A percentile compares a stretch with the other conserved stretches of the same genome.
Evolutionary conservation across 805 yeast genomes (phyloP).

Genomic region (Starmera quercuum): DNA sequence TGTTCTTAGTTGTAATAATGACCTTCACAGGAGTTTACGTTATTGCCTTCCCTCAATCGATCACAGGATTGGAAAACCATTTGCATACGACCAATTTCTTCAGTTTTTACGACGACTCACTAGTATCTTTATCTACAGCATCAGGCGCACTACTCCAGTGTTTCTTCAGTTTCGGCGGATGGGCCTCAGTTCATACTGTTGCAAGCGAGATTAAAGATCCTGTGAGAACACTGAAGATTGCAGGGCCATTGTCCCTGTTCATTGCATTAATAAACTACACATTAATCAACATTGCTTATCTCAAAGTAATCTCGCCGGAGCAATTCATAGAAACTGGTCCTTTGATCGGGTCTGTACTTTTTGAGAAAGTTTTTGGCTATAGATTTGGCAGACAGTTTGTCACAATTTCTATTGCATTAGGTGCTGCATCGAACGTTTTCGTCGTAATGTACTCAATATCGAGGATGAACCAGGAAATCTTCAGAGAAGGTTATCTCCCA

Average conservation of each 20-base stretch:
- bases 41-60: conserved; percentile 33
- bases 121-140: conserved; percentile 35
- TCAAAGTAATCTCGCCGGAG: conserved; percentile 44
- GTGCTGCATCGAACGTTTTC: conserved; percentile 55
- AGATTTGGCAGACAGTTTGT: conserved; percentile 45
- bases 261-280: conserved; percentile 41
- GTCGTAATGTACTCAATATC: conserved; percentile 54
- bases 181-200: conserved; percentile 56
- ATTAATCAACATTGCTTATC: conserved; percentile 47
- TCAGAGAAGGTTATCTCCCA: conserved; percentile 57
- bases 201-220: conserved; percentile 58
- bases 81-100: conserved; percentile 21
- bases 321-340: conserved; percentile 50
- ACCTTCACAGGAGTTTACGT: conserved; percentile 53
- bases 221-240: conserved; percentile 45
- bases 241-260: conserved; percentile 49
- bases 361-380: conserved; percentile 47
- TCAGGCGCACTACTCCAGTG: conserved; percentile 52
- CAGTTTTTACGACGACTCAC: conserved; percentile 20
- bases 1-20: conserved; percentile 45
- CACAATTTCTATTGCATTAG: conserved; percentile 50
- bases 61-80: conserved; percentile 36
- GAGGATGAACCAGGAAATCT: conserved; percentile 57
- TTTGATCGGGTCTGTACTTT: conserved; percentile 49
- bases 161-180: conserved; percentile 53